A percentile compares a stretch with the other conserved stretches of the same genome.
Conservation (phyloP, 192 early-diverging fungal genomes). For the Coemansia biformis region DNA sequence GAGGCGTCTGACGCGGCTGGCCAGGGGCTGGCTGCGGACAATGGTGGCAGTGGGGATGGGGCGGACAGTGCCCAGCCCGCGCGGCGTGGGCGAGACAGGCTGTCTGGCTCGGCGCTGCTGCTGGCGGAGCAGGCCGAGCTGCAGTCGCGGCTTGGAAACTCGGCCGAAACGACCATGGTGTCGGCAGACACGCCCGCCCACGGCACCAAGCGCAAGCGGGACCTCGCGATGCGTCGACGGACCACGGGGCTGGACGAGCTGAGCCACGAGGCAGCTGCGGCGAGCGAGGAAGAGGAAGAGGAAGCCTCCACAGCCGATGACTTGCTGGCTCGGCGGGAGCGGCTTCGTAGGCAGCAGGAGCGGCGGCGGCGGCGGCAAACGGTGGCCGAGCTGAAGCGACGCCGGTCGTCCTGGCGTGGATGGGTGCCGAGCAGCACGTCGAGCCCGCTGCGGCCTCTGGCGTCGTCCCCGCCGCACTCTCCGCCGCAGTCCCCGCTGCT, state of each 20-base stretch:
- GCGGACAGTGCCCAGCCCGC: too few relatives aligned
- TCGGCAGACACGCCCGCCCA: background rate
- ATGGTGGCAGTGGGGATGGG: too few relatives aligned
- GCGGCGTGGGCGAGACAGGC: too few relatives aligned
- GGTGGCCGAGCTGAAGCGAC: slow-evolving; percentile 29
- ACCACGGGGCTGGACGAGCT: slow-evolving; percentile 12
- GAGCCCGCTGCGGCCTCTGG: slow-evolving; percentile 1
- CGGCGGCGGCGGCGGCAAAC: slow-evolving; percentile 43
- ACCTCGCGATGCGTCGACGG: slow-evolving; percentile 9
- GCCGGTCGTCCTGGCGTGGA: slow-evolving; percentile 48
- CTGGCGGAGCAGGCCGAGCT: slow-evolving; percentile 36
- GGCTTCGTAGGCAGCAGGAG: slow-evolving; percentile 40
- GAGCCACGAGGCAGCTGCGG: background rate
- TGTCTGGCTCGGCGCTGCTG: slow-evolving; percentile 18
- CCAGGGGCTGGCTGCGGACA: too few relatives aligned
- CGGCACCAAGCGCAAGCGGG: background rate
- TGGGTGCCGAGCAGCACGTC: slow-evolving; percentile 23
- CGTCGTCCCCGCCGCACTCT: slow-evolving; percentile 20
- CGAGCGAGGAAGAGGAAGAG: background rate
- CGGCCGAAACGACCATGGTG: slow-evolving; percentile 5
- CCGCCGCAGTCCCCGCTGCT: slow-evolving; percentile 4
- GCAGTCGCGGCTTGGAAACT: slow-evolving; percentile 24
- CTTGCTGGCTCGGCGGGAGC: slow-evolving; percentile 21
- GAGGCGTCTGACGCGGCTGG: too few relatives aligned
- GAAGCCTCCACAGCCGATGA: slow-evolving; percentile 1